Evolutionary conservation across 805 yeast species (phyloP).

Genomic region (Candida wancherniae): DNA sequence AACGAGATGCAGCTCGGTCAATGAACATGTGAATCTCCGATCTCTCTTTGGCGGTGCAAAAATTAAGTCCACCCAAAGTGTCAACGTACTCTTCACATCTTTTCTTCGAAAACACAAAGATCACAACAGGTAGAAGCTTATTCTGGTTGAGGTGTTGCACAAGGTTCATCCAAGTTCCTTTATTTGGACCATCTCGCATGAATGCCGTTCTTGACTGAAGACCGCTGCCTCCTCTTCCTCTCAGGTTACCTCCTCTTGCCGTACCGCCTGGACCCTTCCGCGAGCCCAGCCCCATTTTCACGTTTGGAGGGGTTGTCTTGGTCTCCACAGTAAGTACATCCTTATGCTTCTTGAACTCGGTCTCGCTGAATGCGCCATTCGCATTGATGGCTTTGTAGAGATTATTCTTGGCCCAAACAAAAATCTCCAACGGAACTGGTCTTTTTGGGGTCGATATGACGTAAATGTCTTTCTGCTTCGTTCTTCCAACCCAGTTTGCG

Average conservation of each 20-base stretch:
- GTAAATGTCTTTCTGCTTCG: constrained; percentile 91
- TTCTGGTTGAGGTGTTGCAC: constrained; percentile 65
- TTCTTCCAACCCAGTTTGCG: constrained; percentile 98
- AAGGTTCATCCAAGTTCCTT: constrained; percentile 70
- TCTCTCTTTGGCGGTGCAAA: constrained; percentile 78
- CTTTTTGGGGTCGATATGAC: constrained; percentile 95
- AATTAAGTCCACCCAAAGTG: constrained; percentile 66
- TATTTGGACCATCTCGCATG: constrained; percentile 63
- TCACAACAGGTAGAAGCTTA: constrained; percentile 81
- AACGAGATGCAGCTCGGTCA: constrained; percentile 80
- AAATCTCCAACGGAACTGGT: constrained; percentile 91
- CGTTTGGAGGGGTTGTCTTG: constrained; percentile 32
- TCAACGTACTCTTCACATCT: constrained; percentile 92
- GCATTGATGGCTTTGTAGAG: constrained; percentile 71
- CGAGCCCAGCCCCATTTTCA: constrained; percentile 36
- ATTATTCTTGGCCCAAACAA: constrained; percentile 74
- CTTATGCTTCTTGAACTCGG: constrained; percentile 58
- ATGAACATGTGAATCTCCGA: constrained; percentile 92
- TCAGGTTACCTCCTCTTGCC: constrained; percentile 36
- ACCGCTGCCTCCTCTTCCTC: constrained; percentile 28
- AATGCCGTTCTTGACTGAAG: constrained; percentile 23
- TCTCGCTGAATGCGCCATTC: constrained; percentile 61
- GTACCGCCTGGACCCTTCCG: constrained; percentile 41
- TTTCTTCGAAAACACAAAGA: constrained; percentile 90
- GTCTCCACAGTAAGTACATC: constrained; percentile 42